Evolutionary conservation across 352 stramenopile genomes (phyloP), one percentile per base, ranked within the genome.

Genomic region (Lagenidium sp.): DNA sequence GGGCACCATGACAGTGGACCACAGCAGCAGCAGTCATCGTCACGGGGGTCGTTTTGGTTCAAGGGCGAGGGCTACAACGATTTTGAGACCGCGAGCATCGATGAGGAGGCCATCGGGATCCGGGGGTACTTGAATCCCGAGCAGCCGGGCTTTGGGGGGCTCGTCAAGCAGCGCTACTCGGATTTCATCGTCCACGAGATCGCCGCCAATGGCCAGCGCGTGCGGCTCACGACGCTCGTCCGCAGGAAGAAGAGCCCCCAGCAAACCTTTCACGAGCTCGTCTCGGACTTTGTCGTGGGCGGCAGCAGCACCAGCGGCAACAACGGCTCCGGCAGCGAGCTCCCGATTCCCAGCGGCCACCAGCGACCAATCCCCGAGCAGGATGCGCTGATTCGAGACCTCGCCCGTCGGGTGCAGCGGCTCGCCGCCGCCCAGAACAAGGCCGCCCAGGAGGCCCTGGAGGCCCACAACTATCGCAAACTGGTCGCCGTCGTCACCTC

Each of bases 101-200:
- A 73, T 16, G 62, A 73, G 31, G 51, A 63, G 4, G 58, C 63
- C 38, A 54, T 73, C 30, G 62, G 62, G 29, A 73, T 73, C 52
- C 50, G 52, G 15, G 54, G 54, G 11, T 73, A 68, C 20, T 45
- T 67, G 23, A 53, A 53, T 24, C 58, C 49, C 19, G 46, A 56
- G 12, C 44, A 51, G 11, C 41, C 25, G 1, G 64, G 69, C 6
- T 83, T 83, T 39, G 53, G 53, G 18, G 68, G 68, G 13, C 48
- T 80, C 21, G 52, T 83, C 10, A 85, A 85, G 60, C 61, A 82
- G 50, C 62, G 74, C 15, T 86, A 69, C 60, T 71, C 65, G 41
- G 74, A 86, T 50, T 84, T 86, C 50, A 50, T 84, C 31, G 74
- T 86, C 11, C 68, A 77, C 41, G 74, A 86, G 50, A 47, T 84